Percentiles rank a stretch among this genome's conserved stretches.
phyloP scores from a whole-genome alignment of 1,284 basidiomycete species.

The Malassezia vespertilionis region DNA sequence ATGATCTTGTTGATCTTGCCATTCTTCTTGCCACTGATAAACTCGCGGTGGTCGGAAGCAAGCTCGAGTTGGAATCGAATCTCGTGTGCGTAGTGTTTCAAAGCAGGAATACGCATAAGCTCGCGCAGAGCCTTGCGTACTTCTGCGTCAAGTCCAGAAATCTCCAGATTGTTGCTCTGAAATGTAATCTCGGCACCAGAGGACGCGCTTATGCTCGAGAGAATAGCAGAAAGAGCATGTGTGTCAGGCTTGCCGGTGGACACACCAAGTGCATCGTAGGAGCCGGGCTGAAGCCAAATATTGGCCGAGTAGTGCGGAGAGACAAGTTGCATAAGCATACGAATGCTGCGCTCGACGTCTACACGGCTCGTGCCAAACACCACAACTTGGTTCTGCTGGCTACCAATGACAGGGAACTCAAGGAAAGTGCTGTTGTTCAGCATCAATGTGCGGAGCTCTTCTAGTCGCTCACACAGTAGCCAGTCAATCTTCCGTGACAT shows the following conservation, averaged over 20 bases:
- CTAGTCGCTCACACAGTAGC: slow-evolving; percentile 85
- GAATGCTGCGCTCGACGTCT: slow-evolving; percentile 86
- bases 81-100: slow-evolving; percentile 91
- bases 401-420: slow-evolving; percentile 80
- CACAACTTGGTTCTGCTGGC: slow-evolving; percentile 77
- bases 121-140: slow-evolving; percentile 74
- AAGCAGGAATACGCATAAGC: slow-evolving; percentile 77
- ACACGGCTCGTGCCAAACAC: slow-evolving; percentile 90
- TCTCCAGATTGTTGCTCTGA: slow-evolving; percentile 93
- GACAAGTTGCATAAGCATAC: slow-evolving; percentile 87
- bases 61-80: slow-evolving; percentile 97
- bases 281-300: slow-evolving; percentile 84
- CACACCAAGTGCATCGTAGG: slow-evolving; percentile 81
- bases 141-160: slow-evolving; percentile 88
- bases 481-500: slow-evolving; percentile 93
- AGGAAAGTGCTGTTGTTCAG: slow-evolving; percentile 92
- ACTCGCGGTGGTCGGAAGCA: slow-evolving; percentile 93
- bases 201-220: slow-evolving; percentile 73
- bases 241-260: slow-evolving; percentile 66
- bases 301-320: slow-evolving; percentile 92
- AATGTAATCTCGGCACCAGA: slow-evolving; percentile 91
- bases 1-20: slow-evolving; percentile 53
- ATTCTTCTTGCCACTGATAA: slow-evolving; percentile 57
- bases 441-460: slow-evolving; percentile 83
- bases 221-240: slow-evolving; percentile 68